Evolutionary conservation across 2,329 filamentous ascomycete species (phyloP), one percentile per base, ranked within the genome.

Genomic region (Aspergillus persii): DNA sequence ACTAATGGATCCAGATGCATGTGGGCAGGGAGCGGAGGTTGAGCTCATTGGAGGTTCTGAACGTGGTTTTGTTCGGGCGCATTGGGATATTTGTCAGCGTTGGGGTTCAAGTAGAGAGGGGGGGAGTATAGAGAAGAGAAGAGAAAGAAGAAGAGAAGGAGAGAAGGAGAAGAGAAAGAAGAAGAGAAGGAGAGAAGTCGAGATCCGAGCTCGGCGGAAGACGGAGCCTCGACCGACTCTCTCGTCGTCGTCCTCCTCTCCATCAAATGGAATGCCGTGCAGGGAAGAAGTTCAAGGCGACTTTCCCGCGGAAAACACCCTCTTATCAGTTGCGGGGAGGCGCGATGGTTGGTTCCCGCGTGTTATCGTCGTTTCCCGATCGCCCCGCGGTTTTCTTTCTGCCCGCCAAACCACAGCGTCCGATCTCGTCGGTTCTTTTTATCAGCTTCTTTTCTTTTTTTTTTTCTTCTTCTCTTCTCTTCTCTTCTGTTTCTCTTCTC

Each of bases 321-420:
- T 18, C 15, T 59, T 60, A 57, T 58, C 63, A 18, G 47, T 56
- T 23, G 33, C 47, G 47, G 54, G 49, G 46, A 50, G 49, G 7
- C 23, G 30, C 47, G 39, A 31, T 27, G 50, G 18, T 50, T 30
- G 54, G 50, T 27, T 60, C 50, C 54, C 47, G 27, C 27, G 49
- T 57, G 61, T 62, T 65, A 63, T 60, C 59, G 62, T 49, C 61
- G 62, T 64, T 66, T 66, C 56, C 63, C 63, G 63, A 60, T 61
- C 60, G 61, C 41, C 18, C 62, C 63, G 63, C 63, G 63, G 63
- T 64, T 57, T 61, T 52, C 60, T 1, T 23, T 23, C 52, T 60
- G 49, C 56, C 47, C 50, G 33, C 27, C 58, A 27, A 41, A 55
- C 36, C 12, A 18, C 29, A 54, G 23, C 18, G 18, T 41, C 26